Evolutionary conservation across 257 asterid genomes (phyloP), one percentile per base, ranked within the genome.

Genomic region (Galeopsis tetrahit): DNA sequence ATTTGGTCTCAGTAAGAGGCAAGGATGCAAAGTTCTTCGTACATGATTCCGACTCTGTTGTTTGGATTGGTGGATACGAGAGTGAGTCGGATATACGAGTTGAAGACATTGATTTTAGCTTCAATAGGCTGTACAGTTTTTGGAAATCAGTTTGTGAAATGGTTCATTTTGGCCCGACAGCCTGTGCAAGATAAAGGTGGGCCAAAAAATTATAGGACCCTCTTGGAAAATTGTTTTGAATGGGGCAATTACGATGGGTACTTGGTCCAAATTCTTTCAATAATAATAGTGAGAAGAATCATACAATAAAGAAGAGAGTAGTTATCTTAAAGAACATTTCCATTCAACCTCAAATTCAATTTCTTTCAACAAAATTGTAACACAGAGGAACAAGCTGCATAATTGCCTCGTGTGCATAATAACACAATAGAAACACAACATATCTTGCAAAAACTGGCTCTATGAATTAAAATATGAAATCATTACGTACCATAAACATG

Each of bases 11-110:
- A 78, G 64, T 85, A 88, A 4, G 87, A 86, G 1, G 88, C 91
- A 15, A 78, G 81, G 0, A 84, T 43, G 2, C 72, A 79, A 2
- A 90, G 35, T 6, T 70, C 72, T 5, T 86, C 93, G 75, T 88
- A 90, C 83, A 76, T 80, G n/a, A 90, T 86, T 0, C 90, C 95
- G 6, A 81, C 81, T 33, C 77, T 84, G 60, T 84, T 82, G 83
- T 88, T 90, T 1, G 97, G 97, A 69, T 90, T 90, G 64, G 51
- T 71, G 81, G 96, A 84, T 2, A 63, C 74, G 48, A 90, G 73
- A 2, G 95, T 82, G 73, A 85, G 71, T 44, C 82, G 84, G 14
- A 91, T 82, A 10, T 89, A 80, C 4, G 88, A 55, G 66, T 80
- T 85, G 74, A 84, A 84, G 63, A 80, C 89, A 53, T 79, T 77